Evolutionary conservation across 306 rosid species (phyloP).

Genomic region (Casuarina equisetifolia): DNA sequence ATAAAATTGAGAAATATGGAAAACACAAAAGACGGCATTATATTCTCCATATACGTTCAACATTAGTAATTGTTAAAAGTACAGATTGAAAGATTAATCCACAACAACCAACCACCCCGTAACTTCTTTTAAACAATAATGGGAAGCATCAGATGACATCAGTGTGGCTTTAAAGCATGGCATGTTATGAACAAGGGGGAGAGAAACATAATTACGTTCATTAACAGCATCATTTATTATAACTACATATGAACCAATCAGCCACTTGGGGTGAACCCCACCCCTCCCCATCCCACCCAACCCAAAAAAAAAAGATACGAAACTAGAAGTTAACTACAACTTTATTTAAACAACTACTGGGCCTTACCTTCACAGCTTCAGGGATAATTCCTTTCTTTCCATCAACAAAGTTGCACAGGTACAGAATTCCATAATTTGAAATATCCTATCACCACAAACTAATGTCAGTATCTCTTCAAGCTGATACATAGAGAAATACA

Average conservation of each 20-base stretch:
- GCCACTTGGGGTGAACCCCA: not conserved
- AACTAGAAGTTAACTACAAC: conserved; percentile 6
- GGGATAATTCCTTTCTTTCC: conserved; percentile 58
- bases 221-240: not conserved
- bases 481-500: not conserved
- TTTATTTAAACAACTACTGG: conserved; percentile 9
- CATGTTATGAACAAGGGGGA: not conserved
- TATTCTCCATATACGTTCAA: not conserved
- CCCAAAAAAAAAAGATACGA: not conserved
- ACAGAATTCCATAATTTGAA: conserved; percentile 64
- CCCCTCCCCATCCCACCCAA: not conserved
- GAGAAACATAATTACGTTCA: not conserved
- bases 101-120: not conserved
- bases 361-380: conserved; percentile 54
- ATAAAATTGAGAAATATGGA: conserved; percentile 16
- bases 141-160: not conserved
- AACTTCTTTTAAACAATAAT: not conserved
- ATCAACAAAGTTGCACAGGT: conserved; percentile 58
- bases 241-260: not conserved
- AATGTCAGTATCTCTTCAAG: conserved; percentile 30
- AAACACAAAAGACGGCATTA: not conserved
- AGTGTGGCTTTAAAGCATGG: not conserved
- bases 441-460: conserved; percentile 49
- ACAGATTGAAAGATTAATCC: not conserved
- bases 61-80: not conserved